A percentile compares a stretch with the other conserved stretches of the same genome.
These are phyloP conservation scores for Spongospora subterranea DNA, from an alignment of 208 protist species.

Conservation along the genomic window DNA sequence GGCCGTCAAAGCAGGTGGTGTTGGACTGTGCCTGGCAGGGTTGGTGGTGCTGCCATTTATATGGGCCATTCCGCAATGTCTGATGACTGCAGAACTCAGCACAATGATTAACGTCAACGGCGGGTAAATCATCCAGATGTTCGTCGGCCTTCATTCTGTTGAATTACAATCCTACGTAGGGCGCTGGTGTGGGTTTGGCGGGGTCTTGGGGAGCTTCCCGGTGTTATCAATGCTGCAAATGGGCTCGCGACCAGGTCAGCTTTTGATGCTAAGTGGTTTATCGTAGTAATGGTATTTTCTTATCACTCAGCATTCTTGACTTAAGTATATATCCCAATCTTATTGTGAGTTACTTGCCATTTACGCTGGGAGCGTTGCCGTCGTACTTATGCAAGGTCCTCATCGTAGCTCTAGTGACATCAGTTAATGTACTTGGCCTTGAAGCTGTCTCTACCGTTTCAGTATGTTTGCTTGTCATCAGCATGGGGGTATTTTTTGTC, in stretches of 20 bases:
- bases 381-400: not conserved
- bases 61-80: not conserved
- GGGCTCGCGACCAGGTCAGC: not conserved
- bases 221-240: conserved; percentile 7
- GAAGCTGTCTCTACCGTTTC: not conserved
- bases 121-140: not conserved
- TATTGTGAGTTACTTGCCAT: not conserved
- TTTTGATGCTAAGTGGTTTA: not conserved
- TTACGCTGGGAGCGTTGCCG: not conserved
- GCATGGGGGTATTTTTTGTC: conserved; percentile 1
- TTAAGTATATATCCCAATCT: not conserved
- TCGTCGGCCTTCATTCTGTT: not conserved
- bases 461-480: not conserved
- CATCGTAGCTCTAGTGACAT: not conserved
- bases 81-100: not conserved
- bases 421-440: not conserved
- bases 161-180: not conserved
- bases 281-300: not conserved
- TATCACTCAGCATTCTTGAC: not conserved
- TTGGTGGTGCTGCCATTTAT: not conserved
- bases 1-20: not conserved
- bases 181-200: conserved; percentile 28
- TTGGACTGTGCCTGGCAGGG: not conserved
- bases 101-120: not conserved
- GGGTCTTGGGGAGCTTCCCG: not conserved